Evolutionary conservation across 2,329 filamentous ascomycete species (phyloP), one percentile per base, ranked within the genome.

Genomic region (Pestalotiopsis sp.): DNA sequence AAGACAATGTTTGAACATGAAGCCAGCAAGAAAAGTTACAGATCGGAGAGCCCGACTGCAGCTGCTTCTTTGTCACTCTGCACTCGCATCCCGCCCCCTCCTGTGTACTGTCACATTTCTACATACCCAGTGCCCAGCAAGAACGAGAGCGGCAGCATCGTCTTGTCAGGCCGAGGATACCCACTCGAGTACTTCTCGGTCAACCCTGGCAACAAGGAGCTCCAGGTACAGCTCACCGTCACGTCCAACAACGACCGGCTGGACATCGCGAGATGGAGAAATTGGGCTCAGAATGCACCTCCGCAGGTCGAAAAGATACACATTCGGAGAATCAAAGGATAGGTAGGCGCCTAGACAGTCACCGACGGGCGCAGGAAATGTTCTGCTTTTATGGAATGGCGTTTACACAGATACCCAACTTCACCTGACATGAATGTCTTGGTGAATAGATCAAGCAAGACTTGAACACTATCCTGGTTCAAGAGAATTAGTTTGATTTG

Each of bases 91-190:
- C 41, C 52, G 12, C 58, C 45, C 39, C 60, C 20, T 31, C 68
- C 68, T 25, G 64, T 62, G 6, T 69, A 69, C 45, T 66, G 64
- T 38, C 68, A 64, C 58, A 17, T 69, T 2, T 69, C 68, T 9
- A 27, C 41, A 13, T 59, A 45, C 41, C 63, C 27, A 17, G 27
- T 57, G 3, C 64, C 45, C 7, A 59, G 20, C 38, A 52, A 58
- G 17, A 41, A 58, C 7, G 27, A 27, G 31, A 13, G 39, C 7
- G 11, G 49, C 9, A 69, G 45, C 20, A 61, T 67, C 31, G 60
- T 69, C 2, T 25, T 69, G 13, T 52, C 60, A 13, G 59, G 13
- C 6, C 31, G 67, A 14, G 41, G 41, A 6, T 57, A 64, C 20
- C 59, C 41, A 7, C 49, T 68, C 14, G 66, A 56, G 17, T 49